These are phyloP conservation scores for Paecilomyces sp. DNA, from an alignment of 2,329 filamentous ascomycete species.

Conservation along the genomic window DNA sequence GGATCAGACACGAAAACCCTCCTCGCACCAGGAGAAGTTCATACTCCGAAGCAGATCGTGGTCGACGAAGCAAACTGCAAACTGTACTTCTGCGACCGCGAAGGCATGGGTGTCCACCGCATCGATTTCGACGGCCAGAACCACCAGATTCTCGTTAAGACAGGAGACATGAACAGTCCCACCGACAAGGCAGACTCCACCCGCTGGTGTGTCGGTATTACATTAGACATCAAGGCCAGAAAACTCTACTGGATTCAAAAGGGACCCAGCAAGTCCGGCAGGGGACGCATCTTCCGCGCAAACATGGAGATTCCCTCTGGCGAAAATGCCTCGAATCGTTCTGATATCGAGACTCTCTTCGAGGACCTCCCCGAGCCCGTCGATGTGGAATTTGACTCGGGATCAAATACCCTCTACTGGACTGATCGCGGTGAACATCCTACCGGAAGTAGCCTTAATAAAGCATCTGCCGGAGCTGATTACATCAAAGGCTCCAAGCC, in stretches of 20 bases:
- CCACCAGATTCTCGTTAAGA: constrained; percentile 32
- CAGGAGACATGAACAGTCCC: constrained; percentile 17
- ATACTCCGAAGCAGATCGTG: constrained; percentile 44
- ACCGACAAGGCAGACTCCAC: constrained; percentile 21
- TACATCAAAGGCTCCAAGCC: neutral
- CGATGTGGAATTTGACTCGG: constrained; percentile 49
- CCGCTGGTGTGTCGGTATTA: constrained; percentile 52
- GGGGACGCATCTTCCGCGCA: constrained; percentile 51
- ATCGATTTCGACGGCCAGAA: constrained; percentile 26
- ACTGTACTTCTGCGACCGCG: constrained; percentile 39
- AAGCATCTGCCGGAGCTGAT: constrained; percentile 12
- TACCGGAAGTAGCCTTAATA: constrained; percentile 47
- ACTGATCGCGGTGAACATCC: constrained; percentile 55
- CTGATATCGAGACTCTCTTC: constrained; percentile 40
- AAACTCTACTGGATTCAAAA: constrained; percentile 58
- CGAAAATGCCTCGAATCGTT: constrained; percentile 23
- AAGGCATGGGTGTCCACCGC: constrained; percentile 32
- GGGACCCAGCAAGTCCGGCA: constrained; percentile 43
- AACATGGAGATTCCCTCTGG: constrained; percentile 33
- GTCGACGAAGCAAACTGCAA: constrained; percentile 19
- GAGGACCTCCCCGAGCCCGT: constrained; percentile 48
- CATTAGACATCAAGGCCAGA: constrained; percentile 36
- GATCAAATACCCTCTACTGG: constrained; percentile 46
- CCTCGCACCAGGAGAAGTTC: constrained; percentile 35
- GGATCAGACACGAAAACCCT: constrained; percentile 40